Percentiles rank a stretch among this genome's conserved stretches.
Conservation (phyloP, 768 basidiomycete species). For the Inosperma sp. region DNA sequence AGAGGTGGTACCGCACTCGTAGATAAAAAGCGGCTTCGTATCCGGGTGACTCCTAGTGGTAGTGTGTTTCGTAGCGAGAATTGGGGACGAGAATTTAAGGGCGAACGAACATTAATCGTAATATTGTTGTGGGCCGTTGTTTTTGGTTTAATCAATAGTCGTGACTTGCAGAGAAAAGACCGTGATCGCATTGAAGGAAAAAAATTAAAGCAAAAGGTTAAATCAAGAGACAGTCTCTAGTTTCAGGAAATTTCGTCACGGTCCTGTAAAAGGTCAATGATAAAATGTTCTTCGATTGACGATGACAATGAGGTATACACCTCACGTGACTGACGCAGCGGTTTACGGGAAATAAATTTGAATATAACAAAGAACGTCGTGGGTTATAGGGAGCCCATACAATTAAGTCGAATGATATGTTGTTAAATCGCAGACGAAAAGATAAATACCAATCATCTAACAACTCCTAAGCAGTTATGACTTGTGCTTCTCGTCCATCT, state of each 20-base stretch:
- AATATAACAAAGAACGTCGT: no score
- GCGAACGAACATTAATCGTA: conserved; percentile 14
- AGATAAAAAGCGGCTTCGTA: conserved; percentile 14
- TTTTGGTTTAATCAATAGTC: no score
- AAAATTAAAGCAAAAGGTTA: no score
- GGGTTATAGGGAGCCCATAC: no score
- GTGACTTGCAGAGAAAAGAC: conserved; percentile 34
- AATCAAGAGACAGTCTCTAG: neutral
- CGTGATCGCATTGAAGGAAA: conserved; percentile 41
- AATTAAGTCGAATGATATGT: neutral
- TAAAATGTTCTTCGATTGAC: no score
- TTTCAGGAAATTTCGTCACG: neutral
- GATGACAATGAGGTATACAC: no score
- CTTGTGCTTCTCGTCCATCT: conserved; percentile 13
- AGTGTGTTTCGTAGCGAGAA: neutral
- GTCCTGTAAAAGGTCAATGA: no score
- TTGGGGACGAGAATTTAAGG: conserved; percentile 11
- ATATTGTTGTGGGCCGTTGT: no score
- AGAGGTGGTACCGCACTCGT: conserved; percentile 12
- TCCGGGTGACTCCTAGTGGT: conserved; percentile 5
- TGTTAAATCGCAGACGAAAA: neutral
- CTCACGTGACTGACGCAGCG: conserved; percentile 1
- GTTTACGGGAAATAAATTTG: neutral
- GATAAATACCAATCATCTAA: neutral
- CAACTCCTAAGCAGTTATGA: conserved; percentile 1